Conservation (phyloP, 2,329 filamentous ascomycete genomes). For the Aspergillus aculeatinus region DNA sequence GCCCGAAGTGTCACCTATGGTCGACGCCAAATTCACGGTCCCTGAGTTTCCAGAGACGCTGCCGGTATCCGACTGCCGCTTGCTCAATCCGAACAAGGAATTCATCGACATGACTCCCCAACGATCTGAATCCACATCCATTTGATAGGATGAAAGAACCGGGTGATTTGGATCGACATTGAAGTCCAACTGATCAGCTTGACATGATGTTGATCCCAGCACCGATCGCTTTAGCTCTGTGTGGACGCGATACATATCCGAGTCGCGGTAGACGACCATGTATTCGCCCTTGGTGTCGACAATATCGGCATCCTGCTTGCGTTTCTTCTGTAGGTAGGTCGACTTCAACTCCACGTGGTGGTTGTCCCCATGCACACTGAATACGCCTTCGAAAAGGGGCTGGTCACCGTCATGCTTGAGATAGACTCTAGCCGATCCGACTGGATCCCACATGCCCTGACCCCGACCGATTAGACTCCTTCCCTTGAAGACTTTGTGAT, state of each 20-base stretch:
- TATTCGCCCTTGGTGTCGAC: slow-evolving; percentile 61
- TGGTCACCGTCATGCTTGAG: slow-evolving; percentile 71
- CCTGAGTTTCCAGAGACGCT: slow-evolving; percentile 72
- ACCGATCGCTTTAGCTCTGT: slow-evolving; percentile 65
- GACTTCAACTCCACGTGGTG: slow-evolving; percentile 80
- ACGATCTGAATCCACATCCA: slow-evolving; percentile 47
- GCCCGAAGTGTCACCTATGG: slow-evolving; percentile 78
- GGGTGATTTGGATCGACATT: slow-evolving; percentile 73
- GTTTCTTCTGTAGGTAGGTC: slow-evolving; percentile 71
- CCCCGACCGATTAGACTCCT: slow-evolving; percentile 67
- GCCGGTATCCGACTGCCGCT: slow-evolving; percentile 66
- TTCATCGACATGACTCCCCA: slow-evolving; percentile 63
- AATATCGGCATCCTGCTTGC: slow-evolving; percentile 68
- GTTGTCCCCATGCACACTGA: slow-evolving; percentile 75
- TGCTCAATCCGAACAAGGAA: slow-evolving; percentile 65
- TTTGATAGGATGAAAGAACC: slow-evolving; percentile 54
- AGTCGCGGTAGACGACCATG: slow-evolving; percentile 91
- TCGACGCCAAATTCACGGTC: slow-evolving; percentile 72
- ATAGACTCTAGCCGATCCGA: slow-evolving; percentile 83
- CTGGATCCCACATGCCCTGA: slow-evolving; percentile 70
- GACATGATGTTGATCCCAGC: slow-evolving; percentile 57
- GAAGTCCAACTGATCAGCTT: slow-evolving; percentile 73
- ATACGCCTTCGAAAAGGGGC: slow-evolving; percentile 88
- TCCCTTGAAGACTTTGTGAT: slow-evolving; percentile 83
- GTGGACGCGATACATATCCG: slow-evolving; percentile 64